Base-by-base conservation (phyloP, 208 protist species). In the Wallacemonas rigidus region DNA sequence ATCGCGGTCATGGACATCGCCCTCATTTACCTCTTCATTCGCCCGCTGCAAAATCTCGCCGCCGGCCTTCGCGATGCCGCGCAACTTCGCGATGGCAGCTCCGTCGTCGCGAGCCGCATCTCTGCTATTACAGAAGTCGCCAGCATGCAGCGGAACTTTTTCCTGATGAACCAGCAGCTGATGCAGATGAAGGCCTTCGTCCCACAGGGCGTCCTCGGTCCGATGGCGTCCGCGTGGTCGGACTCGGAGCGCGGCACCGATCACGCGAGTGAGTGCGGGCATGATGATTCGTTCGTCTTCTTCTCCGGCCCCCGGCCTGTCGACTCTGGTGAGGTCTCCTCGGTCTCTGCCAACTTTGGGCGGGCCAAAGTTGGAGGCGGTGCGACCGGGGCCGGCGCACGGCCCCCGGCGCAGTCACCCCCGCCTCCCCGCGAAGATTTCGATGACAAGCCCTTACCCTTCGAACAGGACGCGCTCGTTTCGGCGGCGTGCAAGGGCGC, bases 111-210 rank as follows among this genome's bases (percentile, higher is more conserved):
- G 12, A 1, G 58, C 36, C 67, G 57, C 40, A 55, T 77, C 14
- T 81, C 78, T 11, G 39, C 86, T 4, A 64, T 91, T 35, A 78
- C 64, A n/a, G 86, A 91, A 62, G 55, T 91, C 4, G 75, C 81
- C 4, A 64, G 71, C 14, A 87, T 91, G 78, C 86, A 88, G 67
- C 45, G 56, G 45, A 15, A 88, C 65, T 88, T 91, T n/a, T 45
- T 50, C 40, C 75, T 77, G 7, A 76, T 91, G 73, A 87, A 83
- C 68, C 15, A 51, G 17, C 75, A 88, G 74, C 71, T 91, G 1
- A 82, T 85, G 73, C 79, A 74, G 40, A 87, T 91, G 83, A 91
- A 85, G 71, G 65, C 71, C 35, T 85, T 88, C 57, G 44, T 88
- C 17, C 83, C 83, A 12, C 75, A 82, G 47, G 82, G 76, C 48